phyloP scores from a whole-genome alignment of 2,329 filamentous ascomycete species.

The Lachnellula cervina region DNA sequence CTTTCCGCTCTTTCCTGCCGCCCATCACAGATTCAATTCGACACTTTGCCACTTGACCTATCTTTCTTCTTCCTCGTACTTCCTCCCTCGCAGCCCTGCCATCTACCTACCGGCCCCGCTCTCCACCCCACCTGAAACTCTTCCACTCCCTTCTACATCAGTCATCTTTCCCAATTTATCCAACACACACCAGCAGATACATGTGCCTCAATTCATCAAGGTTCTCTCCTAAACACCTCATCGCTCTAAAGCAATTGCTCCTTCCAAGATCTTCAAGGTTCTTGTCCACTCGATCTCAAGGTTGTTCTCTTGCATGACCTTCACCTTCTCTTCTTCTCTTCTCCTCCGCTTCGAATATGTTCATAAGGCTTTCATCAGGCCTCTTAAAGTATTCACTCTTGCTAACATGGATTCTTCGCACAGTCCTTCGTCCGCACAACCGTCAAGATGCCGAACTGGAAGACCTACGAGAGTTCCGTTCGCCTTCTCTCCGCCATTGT shows the following conservation, averaged over 20 bases:
- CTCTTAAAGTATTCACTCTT: neutral
- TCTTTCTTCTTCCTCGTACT: neutral
- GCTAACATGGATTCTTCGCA: neutral
- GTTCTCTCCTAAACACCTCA: too few species aligned
- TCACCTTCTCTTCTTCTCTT: conserved; percentile 5
- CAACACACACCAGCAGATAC: neutral
- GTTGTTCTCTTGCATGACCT: neutral
- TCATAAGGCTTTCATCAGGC: neutral
- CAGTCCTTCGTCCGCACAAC: neutral
- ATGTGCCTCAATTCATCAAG: too few species aligned
- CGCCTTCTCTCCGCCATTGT: conserved; percentile 58
- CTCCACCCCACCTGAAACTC: neutral
- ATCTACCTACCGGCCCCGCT: too few species aligned
- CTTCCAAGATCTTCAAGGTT: too few species aligned
- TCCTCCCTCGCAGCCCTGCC: neutral
- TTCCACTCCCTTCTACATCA: neutral
- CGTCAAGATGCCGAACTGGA: conserved; percentile 52
- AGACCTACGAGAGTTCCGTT: conserved; percentile 53
- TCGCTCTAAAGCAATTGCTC: too few species aligned
- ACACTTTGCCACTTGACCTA: too few species aligned
- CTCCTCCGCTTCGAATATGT: neutral
- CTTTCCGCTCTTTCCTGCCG: too few species aligned
- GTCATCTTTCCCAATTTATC: neutral
- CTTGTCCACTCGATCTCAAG: neutral
- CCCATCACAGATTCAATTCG: too few species aligned